phyloP scores from a whole-genome alignment of 768 basidiomycete genomes.

The Tulasnella sp. region DNA sequence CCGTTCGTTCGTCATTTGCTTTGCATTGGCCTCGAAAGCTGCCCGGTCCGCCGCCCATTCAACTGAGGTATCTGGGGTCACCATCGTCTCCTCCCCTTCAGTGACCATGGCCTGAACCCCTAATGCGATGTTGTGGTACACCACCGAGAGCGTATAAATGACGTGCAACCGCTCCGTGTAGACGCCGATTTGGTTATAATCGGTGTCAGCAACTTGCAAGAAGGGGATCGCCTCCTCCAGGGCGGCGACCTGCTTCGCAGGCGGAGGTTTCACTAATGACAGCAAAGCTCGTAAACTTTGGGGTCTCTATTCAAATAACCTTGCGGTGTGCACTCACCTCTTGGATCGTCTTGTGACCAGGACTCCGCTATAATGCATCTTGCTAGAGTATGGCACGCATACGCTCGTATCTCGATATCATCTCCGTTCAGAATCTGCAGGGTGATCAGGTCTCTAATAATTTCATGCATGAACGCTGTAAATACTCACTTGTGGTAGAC shows the following conservation, averaged over 20 bases:
- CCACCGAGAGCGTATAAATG: conserved; percentile 69
- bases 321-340: conserved; percentile 46
- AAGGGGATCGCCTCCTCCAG: conserved; percentile 64
- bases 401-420: conserved; percentile 75
- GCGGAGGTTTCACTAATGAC: conserved; percentile 18
- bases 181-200: conserved; percentile 64
- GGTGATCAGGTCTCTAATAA: neutral
- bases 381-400: conserved; percentile 72
- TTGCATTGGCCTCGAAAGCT: neutral
- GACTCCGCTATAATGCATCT: conserved; percentile 66
- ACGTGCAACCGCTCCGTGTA: conserved; percentile 64
- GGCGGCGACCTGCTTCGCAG: conserved; percentile 40
- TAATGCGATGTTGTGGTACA: conserved; percentile 70
- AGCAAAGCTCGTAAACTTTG: neutral
- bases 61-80: neutral
- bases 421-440: conserved; percentile 67
- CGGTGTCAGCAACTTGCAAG: conserved; percentile 65
- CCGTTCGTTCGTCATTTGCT: conserved; percentile 28
- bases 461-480: neutral
- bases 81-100: conserved; percentile 51
- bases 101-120: conserved; percentile 60
- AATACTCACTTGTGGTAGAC: conserved; percentile 73
- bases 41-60: neutral
- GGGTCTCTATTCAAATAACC: neutral
- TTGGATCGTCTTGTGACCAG: conserved; percentile 41